Conservation (phyloP, 2,329 filamentous ascomycete species). For the Aspergillus ruber region DNA sequence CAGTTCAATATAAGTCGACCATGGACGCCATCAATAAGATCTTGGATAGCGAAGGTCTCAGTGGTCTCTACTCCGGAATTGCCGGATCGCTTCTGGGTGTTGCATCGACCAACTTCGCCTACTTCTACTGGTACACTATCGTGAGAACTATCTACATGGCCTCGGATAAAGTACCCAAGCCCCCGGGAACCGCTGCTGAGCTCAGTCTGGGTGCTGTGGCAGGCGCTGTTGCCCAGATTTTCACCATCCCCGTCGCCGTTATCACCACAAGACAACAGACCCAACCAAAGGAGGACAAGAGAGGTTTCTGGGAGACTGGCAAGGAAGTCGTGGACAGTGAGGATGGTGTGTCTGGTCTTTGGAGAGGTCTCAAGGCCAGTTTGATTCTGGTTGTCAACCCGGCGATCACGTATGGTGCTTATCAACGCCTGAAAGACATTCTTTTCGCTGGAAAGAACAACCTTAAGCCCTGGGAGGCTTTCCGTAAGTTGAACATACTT, state of each 20-base stretch:
- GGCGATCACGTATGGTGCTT: conserved; percentile 94
- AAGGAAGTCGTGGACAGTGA: conserved; percentile 84
- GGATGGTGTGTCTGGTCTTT: conserved; percentile 81
- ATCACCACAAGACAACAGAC: conserved; percentile 96
- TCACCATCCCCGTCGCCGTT: conserved; percentile 93
- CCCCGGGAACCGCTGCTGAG: conserved; percentile 75
- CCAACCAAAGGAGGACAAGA: conserved; percentile 73
- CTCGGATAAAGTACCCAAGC: conserved; percentile 50
- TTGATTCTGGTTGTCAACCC: conserved; percentile 94
- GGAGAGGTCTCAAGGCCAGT: conserved; percentile 93
- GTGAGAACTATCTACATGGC: conserved; percentile 73
- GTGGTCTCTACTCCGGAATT: conserved; percentile 84
- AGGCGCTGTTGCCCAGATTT: conserved; percentile 85
- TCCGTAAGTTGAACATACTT: conserved; percentile 57
- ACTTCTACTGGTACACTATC: conserved; percentile 98
- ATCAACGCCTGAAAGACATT: conserved; percentile 74
- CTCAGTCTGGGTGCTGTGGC: conserved; percentile 78
- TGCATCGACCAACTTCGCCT: conserved; percentile 96
- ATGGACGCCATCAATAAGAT: conserved; percentile 86
- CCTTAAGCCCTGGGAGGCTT: conserved; percentile 79
- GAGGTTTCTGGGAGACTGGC: conserved; percentile 79
- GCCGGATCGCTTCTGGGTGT: conserved; percentile 81
- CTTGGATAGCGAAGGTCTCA: conserved; percentile 67
- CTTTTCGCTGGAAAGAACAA: conserved; percentile 71
- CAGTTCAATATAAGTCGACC: conserved; percentile 75